Conservation (phyloP, 352 stramenopile species). For the Thraustochytrium sp. region DNA sequence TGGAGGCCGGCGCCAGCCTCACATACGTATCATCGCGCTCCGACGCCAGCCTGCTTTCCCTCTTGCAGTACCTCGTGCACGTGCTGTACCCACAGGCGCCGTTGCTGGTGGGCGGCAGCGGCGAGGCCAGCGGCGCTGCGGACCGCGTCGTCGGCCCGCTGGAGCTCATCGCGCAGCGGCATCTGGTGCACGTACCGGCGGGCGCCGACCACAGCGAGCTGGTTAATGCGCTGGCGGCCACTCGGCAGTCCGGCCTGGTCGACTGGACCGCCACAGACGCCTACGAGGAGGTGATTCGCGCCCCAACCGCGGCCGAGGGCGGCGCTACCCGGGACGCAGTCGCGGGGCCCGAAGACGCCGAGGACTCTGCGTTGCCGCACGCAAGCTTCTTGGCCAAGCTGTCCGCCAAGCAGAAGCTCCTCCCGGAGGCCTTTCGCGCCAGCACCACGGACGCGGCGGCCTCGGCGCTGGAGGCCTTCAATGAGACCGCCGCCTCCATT, state of each 20-base stretch:
- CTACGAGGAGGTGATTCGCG: conserved; percentile 1
- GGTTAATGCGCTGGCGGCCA: not conserved
- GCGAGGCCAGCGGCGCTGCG: not conserved
- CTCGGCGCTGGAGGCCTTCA: conserved; percentile 22
- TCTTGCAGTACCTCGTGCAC: conserved; percentile 15
- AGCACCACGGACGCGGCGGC: not conserved
- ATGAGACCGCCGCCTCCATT: not conserved
- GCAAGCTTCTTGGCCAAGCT: conserved; percentile 22
- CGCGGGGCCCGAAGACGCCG: not conserved
- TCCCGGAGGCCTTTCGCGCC: not conserved
- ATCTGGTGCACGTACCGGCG: conserved; percentile 18
- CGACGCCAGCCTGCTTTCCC: not conserved
- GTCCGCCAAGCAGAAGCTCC: not conserved
- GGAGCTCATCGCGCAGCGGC: not conserved
- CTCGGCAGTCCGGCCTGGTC: not conserved
- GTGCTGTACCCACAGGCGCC: not conserved
- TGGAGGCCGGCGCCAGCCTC: conserved; percentile 1
- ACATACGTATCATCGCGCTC: conserved; percentile 1
- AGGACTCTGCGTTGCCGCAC: not conserved
- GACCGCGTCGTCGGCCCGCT: not conserved
- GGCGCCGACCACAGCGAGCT: conserved; percentile 12
- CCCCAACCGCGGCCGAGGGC: not conserved
- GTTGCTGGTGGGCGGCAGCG: not conserved
- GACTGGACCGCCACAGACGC: not conserved
- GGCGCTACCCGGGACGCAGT: not conserved